Evolutionary conservation across 768 basidiomycete genomes (phyloP).

Genomic region (Trametes punicea): DNA sequence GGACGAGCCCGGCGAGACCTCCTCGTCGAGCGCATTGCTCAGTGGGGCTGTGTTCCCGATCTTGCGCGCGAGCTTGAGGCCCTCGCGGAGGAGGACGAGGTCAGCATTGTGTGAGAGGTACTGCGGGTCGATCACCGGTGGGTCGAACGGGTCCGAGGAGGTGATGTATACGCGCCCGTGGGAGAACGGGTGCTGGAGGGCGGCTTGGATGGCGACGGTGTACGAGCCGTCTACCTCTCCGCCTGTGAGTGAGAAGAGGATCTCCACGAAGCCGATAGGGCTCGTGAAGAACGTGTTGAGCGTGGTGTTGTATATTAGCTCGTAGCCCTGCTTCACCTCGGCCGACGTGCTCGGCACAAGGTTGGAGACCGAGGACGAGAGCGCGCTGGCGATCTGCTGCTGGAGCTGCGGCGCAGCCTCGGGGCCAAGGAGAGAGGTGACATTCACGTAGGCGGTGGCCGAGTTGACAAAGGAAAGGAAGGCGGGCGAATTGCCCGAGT

Average conservation of each 20-base stretch:
- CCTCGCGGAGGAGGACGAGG: conserved; percentile 49
- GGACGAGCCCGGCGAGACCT: conserved; percentile 46
- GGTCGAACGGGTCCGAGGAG: conserved; percentile 54
- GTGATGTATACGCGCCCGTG: conserved; percentile 64
- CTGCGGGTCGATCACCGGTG: conserved; percentile 60
- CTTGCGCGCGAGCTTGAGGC: conserved; percentile 57
- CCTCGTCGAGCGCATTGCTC: conserved; percentile 40
- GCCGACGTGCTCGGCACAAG: conserved; percentile 44
- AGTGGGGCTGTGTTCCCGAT: conserved; percentile 53
- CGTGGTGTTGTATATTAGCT: conserved; percentile 49
- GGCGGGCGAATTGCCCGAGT: conserved; percentile 21
- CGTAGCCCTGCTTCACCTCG: conserved; percentile 51
- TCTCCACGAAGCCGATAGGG: conserved; percentile 52
- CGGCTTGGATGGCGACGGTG: conserved; percentile 57
- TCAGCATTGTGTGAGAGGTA: conserved; percentile 60
- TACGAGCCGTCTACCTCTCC: conserved; percentile 35
- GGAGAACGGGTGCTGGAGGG: conserved; percentile 63
- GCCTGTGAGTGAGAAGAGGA: conserved; percentile 46
- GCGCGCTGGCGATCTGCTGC: conserved; percentile 31
- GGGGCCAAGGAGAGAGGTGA: conserved; percentile 44
- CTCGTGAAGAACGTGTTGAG: conserved; percentile 38
- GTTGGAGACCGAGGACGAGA: conserved; percentile 32
- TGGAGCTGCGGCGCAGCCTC: conserved; percentile 34
- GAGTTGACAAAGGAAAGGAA: conserved; percentile 61
- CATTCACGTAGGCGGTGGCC: conserved; percentile 59